Conservation (phyloP, 805 yeast genomes). For the Babjeviella inositovora region DNA sequence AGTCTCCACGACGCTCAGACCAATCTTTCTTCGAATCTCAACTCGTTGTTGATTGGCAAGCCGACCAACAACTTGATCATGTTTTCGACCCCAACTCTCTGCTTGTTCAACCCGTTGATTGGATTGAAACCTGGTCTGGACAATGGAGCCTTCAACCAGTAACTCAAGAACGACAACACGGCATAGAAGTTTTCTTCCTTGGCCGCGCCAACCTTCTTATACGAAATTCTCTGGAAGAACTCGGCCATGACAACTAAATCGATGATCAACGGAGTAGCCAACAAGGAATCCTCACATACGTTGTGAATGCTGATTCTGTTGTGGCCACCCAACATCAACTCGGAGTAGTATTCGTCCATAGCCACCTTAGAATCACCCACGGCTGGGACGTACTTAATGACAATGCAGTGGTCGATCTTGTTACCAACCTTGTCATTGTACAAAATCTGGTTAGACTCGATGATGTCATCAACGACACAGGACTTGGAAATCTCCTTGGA, state of each 20-base stretch:
- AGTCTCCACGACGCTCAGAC: too few species aligned
- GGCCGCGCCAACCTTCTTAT: constrained; percentile 36
- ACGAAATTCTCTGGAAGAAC: constrained; percentile 74
- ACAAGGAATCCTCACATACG: constrained; percentile 89
- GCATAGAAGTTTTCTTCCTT: constrained; percentile 54
- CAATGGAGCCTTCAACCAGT: constrained; percentile 95
- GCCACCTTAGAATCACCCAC: constrained; percentile 96
- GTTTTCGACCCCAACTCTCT: constrained; percentile 85
- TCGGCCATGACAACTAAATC: constrained; percentile 86
- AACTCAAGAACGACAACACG: constrained; percentile 72
- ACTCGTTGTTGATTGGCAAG: constrained; percentile 76
- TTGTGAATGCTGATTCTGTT: constrained; percentile 88
- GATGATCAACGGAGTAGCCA: constrained; percentile 89
- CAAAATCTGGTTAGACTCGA: constrained; percentile 70
- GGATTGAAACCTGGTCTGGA: constrained; percentile 84
- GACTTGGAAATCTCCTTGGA: constrained; percentile 91
- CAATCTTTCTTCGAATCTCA: constrained; percentile 88
- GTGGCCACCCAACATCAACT: constrained; percentile 95
- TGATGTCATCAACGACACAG: constrained; percentile 88
- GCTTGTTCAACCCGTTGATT: constrained; percentile 89
- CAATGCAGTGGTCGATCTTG: constrained; percentile 84
- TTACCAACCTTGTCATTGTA: constrained; percentile 71
- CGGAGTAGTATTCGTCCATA: constrained; percentile 96
- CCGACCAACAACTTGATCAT: constrained; percentile 82
- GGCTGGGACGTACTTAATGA: constrained; percentile 84